Evolutionary conservation across 352 stramenopile species (phyloP), one percentile per base, ranked within the genome.

Genomic region (Discostella stelligera): DNA sequence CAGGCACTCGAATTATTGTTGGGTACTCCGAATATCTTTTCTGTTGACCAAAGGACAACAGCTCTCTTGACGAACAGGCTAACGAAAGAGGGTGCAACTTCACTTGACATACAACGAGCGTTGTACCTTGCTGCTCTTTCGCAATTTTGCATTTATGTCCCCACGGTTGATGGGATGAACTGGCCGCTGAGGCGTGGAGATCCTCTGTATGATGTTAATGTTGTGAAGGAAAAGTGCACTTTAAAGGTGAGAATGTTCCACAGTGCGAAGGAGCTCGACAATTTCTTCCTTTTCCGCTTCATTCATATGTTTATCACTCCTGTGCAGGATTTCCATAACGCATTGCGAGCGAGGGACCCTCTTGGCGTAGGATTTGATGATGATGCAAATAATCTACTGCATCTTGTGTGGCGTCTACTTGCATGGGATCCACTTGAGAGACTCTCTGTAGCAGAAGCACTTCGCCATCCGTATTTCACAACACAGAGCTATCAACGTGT

Each of bases 381-480:
- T 55, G 83, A 77, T 14, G 90, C 90, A 21, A 73, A 92, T 69
- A 55, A 65, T 5, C 64, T 93, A 0, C 82, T 98, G 20, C 93
- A 98, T 86, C 83, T 98, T 21, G 94, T 98, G 67, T 98, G 93
- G 91, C 90, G 93, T 37, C 79, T 98, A 44, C 88, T 98, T 21
- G 93, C 96, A 30, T 98, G 93, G 93, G 87, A 98, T 85, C 95
- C 96, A 11, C 82, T 81, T 10, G 86, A 98, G 49, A 88, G 96
- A 23, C 96, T 98, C 9, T 85, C 82, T 65, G 54, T 84, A 39
- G 55, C 63, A 11, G 70, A 91, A 59, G 88, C 88, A 18, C 66
- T 93, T 37, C 25, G 74, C 14, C 85, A 93, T 82, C 84, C 85
- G n/a, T 93, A 86, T 44, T 93, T 93, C 68, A 76, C 69, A 18